Percentiles rank a stretch among this genome's conserved stretches.
Evolutionary conservation across 2,329 filamentous ascomycete species (phyloP).

Genomic region (Verticillium dahliae): DNA sequence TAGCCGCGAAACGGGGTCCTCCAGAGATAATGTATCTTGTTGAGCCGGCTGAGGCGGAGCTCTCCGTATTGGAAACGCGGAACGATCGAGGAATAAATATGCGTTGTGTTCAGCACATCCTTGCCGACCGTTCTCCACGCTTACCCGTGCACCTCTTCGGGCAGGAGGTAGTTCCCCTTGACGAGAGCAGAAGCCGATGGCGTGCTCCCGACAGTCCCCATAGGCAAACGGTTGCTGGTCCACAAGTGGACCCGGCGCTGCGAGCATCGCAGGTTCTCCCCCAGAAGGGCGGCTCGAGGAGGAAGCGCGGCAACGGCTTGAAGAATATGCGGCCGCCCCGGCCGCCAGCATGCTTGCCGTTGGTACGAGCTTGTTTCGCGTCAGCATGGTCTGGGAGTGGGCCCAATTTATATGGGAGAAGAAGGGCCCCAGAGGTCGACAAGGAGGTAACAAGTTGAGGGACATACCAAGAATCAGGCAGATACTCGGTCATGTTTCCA

Average conservation of each 20-base stretch:
- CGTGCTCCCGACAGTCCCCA: conserved; percentile 8
- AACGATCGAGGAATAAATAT: conserved; percentile 29
- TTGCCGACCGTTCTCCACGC: conserved; percentile 27
- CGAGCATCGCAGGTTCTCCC: neutral
- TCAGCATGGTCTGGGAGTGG: no score
- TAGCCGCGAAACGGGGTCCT: conserved; percentile 17
- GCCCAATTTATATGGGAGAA: no score
- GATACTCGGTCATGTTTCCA: no score
- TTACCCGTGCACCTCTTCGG: conserved; percentile 26
- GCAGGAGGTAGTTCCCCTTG: conserved; percentile 24
- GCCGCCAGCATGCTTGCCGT: no score
- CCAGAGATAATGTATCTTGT: conserved; percentile 31
- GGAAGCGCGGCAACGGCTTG: conserved; percentile 26
- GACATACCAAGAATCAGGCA: no score
- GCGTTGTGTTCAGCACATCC: conserved; percentile 40
- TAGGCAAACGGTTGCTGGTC: neutral
- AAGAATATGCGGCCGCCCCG: conserved; percentile 16
- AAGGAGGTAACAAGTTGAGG: no score
- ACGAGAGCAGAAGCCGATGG: conserved; percentile 34
- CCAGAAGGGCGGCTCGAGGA: conserved; percentile 20
- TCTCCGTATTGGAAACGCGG: conserved; percentile 33
- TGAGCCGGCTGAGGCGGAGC: conserved; percentile 29
- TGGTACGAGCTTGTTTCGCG: no score
- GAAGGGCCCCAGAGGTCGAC: no score
- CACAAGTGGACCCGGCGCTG: neutral